Conservation (phyloP, 2,329 filamentous ascomycete species). For the Byssochlamys sp. region DNA sequence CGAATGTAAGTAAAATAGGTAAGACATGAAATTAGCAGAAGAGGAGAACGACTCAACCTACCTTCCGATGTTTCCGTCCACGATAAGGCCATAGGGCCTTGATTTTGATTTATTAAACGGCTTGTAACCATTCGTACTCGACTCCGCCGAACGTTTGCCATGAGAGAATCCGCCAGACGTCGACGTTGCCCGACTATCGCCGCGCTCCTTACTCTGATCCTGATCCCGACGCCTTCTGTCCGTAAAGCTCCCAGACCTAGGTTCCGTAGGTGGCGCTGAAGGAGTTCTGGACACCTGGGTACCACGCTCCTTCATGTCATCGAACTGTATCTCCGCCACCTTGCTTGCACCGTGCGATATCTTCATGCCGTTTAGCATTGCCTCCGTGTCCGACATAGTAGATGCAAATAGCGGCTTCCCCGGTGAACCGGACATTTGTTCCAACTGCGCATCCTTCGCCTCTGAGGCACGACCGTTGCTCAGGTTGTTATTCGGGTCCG, state of each 20-base stretch:
- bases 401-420: constrained; percentile 25
- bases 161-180: constrained; percentile 94
- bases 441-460: constrained; percentile 17
- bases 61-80: constrained; percentile 37
- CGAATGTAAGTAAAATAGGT: constrained; percentile 17
- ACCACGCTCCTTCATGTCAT: constrained; percentile 29
- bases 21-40: not conserved
- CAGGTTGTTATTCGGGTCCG: constrained; percentile 14
- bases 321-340: constrained; percentile 42
- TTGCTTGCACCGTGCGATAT: constrained; percentile 32
- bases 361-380: constrained; percentile 52
- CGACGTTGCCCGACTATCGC: constrained; percentile 82
- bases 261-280: constrained; percentile 28
- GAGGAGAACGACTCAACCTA: constrained; percentile 12
- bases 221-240: constrained; percentile 74
- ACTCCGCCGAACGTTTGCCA: constrained; percentile 73
- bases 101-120: constrained; percentile 46
- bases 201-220: constrained; percentile 80
- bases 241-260: constrained; percentile 47
- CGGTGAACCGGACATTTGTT: constrained; percentile 26
- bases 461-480: constrained; percentile 20
- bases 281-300: constrained; percentile 27
- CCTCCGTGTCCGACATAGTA: constrained; percentile 47
- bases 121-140: constrained; percentile 66
- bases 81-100: constrained; percentile 42